These are phyloP conservation scores for Mucor piriformis DNA, from an alignment of 371 early-diverging fungal species.

Conservation along the genomic window DNA sequence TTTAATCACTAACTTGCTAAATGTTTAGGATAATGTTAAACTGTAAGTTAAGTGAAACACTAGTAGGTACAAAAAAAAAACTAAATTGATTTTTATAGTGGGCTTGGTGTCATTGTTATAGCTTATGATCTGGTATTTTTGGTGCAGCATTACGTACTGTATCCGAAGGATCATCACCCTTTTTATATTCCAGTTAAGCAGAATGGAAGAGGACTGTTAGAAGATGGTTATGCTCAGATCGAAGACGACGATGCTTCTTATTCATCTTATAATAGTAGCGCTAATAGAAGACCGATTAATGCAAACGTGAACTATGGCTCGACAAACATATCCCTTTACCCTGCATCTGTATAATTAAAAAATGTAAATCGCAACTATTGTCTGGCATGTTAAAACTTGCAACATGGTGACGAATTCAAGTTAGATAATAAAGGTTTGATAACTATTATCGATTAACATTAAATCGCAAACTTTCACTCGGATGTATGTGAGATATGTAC, in stretches of 20 bases:
- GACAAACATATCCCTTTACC: neutral
- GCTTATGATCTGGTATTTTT: conserved; percentile 77
- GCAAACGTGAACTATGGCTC: conserved; percentile 7
- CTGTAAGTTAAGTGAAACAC: conserved; percentile 27
- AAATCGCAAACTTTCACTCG: too few relatives aligned
- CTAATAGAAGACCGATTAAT: conserved; percentile 7
- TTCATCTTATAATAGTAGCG: neutral
- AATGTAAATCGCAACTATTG: too few relatives aligned
- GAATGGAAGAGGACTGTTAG: conserved; percentile 16
- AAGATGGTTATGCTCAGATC: conserved; percentile 14
- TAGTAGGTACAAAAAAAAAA: neutral
- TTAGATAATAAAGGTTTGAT: too few relatives aligned
- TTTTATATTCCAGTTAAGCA: neutral
- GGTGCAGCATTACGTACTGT: conserved; percentile 73
- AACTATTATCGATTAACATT: too few relatives aligned
- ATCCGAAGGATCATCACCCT: conserved; percentile 32
- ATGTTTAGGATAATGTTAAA: conserved; percentile 37
- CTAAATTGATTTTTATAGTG: conserved; percentile 24
- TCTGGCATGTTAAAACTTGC: too few relatives aligned
- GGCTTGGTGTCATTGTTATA: conserved; percentile 72
- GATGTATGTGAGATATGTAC: too few relatives aligned
- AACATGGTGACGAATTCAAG: too few relatives aligned
- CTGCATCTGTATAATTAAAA: neutral
- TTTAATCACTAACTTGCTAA: neutral
- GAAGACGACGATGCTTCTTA: conserved; percentile 11